Percentiles rank a stretch among this genome's conserved stretches.
These are phyloP conservation scores for Massariosphaeria phaeospora DNA, from an alignment of 495 filamentous ascomycete genomes.

Conservation along the genomic window DNA sequence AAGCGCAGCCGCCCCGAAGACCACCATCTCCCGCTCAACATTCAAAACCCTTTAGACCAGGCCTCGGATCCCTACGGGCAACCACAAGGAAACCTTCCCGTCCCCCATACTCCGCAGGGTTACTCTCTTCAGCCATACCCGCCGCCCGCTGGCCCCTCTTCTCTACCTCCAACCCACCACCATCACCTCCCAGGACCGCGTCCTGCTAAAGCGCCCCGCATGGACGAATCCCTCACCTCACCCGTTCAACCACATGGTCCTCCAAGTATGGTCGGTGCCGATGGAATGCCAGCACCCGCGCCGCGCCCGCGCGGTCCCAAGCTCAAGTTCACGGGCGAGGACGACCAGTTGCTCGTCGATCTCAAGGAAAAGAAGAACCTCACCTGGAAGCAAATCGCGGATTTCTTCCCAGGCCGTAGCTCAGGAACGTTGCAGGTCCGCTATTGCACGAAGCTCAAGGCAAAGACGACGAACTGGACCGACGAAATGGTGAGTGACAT, in stretches of 20 bases:
- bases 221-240: slow-evolving; percentile 36
- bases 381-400: slow-evolving; percentile 93
- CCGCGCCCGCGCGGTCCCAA: slow-evolving; percentile 74
- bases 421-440: slow-evolving; percentile 86
- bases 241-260: slow-evolving; percentile 42
- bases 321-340: slow-evolving; percentile 83
- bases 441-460: slow-evolving; percentile 90
- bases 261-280: slow-evolving; percentile 71
- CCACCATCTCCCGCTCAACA: slow-evolving; percentile 29
- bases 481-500: slow-evolving; percentile 70
- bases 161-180: slow-evolving; percentile 40
- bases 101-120: slow-evolving; percentile 34
- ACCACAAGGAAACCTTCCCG: slow-evolving; percentile 13
- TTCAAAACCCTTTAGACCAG: slow-evolving; percentile 26
- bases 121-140: slow-evolving; percentile 37
- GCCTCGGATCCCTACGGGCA: slow-evolving; percentile 33
- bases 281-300: slow-evolving; percentile 76
- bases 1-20: slow-evolving; percentile 36
- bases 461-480: slow-evolving; percentile 87
- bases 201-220: slow-evolving; percentile 49
- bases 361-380: slow-evolving; percentile 88
- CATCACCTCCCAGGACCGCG: slow-evolving; percentile 67
- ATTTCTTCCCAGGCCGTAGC: slow-evolving; percentile 85
- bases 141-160: slow-evolving; percentile 15
- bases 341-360: slow-evolving; percentile 77